Base-by-base conservation (phyloP, 2,329 filamentous ascomycete species). In the Dactylonectria estremocensis region DNA sequence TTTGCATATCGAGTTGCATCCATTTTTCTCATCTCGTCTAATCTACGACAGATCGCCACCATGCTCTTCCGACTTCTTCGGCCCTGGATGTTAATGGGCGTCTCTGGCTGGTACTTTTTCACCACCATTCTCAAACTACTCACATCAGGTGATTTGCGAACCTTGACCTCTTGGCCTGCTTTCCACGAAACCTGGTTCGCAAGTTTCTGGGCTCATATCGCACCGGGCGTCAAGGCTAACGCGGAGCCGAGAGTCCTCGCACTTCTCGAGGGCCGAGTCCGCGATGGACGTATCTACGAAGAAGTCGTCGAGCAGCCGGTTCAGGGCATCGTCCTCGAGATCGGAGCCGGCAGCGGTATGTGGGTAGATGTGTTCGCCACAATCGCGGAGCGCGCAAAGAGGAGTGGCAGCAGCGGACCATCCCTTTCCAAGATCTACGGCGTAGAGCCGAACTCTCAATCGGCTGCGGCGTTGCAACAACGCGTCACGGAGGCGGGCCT, bases 281-380 rank as follows among this genome's bases (percentile, higher is more conserved):
- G 64, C 10, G 71, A 72, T 13, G 87, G 86, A 7, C 66, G 50
- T 7, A 72, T 83, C 40, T 68, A 81, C 5, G 76, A 79, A 1
- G 77, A 77, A 16, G 74, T 72, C 46, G 78, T 76, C 20, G 74
- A 77, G 60, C 74, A 79, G 64, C 83, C 83, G 3, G 79, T 89
- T 7, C 73, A 75, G 0, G 89, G 90, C 4, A 81, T 85, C 2
- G 86, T 90, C 5, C 77, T 92, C 46, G 90, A 93, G 78, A 84
- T 92, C 59, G 90, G 90, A 3, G 86, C 90, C 1, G 91, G 88
- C 3, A 84, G 80, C 2, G 90, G 90, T 3, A 83, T 89, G 77
- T 92, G 89, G 89, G 84, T 89, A 3, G 82, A 86, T 35, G 77
- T 90, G 18, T 89, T 90, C 63, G 76, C 78, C 52, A 74, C 76